Conservation (phyloP, 352 stramenopile species). For the Pythium rishiriense region DNA sequence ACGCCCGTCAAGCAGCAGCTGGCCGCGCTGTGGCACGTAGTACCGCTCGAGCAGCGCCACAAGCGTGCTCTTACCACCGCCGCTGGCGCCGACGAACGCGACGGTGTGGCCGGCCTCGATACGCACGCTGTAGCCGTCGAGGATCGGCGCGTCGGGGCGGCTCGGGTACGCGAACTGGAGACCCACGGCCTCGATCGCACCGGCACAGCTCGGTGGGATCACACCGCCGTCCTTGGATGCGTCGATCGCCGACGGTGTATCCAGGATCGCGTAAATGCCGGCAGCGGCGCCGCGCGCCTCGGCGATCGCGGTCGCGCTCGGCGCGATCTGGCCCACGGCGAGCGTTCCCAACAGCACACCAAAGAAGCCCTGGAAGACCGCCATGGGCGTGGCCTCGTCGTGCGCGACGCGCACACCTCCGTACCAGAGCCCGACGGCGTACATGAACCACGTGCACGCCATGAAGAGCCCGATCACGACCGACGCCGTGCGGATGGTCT, state of each 20-base stretch:
- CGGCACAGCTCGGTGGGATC: constrained; percentile 27
- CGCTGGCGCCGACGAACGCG: constrained; percentile 33
- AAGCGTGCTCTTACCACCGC: constrained; percentile 43
- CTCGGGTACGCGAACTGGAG: constrained; percentile 70
- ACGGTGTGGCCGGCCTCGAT: constrained; percentile 32
- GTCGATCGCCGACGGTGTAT: constrained; percentile 45
- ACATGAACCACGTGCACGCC: not conserved
- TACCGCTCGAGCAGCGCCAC: constrained; percentile 66
- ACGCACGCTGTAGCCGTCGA: constrained; percentile 30
- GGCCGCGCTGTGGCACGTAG: constrained; percentile 68
- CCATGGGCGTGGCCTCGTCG: not conserved
- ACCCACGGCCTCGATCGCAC: constrained; percentile 45
- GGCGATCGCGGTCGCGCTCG: not conserved
- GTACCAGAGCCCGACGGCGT: not conserved
- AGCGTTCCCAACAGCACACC: not conserved
- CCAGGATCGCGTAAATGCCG: constrained; percentile 17
- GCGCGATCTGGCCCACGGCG: not conserved
- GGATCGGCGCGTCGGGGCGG: constrained; percentile 36
- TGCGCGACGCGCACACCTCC: not conserved
- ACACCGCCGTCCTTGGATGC: constrained; percentile 31
- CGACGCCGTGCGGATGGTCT: constrained; percentile 20
- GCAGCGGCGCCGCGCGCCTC: not conserved
- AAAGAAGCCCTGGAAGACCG: not conserved
- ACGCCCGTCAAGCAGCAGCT: constrained; percentile 63
- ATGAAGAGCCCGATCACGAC: not conserved